A percentile compares a stretch with the other conserved stretches of the same genome.
Evolutionary conservation across 2,329 filamentous ascomycete genomes (phyloP).

Genomic region (Tolypocladium inflatum): DNA sequence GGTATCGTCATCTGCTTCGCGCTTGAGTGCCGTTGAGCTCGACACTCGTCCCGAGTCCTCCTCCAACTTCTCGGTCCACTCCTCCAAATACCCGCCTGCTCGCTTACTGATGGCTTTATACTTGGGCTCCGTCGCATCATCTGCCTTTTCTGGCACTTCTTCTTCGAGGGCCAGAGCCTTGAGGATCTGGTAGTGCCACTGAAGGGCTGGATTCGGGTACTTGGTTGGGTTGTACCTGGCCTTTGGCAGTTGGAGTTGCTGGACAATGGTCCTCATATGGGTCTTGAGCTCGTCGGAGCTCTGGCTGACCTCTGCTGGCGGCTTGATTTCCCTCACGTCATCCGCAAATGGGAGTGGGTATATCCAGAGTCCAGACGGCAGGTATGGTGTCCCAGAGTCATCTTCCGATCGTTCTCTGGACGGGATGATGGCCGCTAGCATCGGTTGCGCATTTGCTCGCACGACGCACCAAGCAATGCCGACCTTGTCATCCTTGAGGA

Average conservation of each 20-base stretch:
- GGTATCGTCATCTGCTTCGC: constrained; percentile 37
- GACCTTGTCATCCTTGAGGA: constrained; percentile 70
- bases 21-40: constrained; percentile 37
- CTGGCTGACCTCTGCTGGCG: constrained; percentile 39
- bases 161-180: constrained; percentile 89
- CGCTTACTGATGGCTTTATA: constrained; percentile 85
- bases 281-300: constrained; percentile 67
- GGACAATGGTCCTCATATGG: constrained; percentile 71
- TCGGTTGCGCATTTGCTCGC: constrained; percentile 68
- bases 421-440: constrained; percentile 73
- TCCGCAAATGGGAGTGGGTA: constrained; percentile 83
- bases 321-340: constrained; percentile 69
- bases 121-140: constrained; percentile 76
- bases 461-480: constrained; percentile 85
- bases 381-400: constrained; percentile 53
- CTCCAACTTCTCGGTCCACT: constrained; percentile 65
- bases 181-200: constrained; percentile 95
- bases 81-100: constrained; percentile 66
- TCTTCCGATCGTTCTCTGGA: constrained; percentile 58
- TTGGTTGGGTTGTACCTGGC: constrained; percentile 74
- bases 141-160: constrained; percentile 64
- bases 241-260: constrained; percentile 82
- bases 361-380: constrained; percentile 82
- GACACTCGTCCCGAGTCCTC: constrained; percentile 33
- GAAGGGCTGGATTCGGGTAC: constrained; percentile 85